Evolutionary conservation across 108 stramenopile genomes (phyloP), one percentile per base, ranked within the genome.

Genomic region (Pseudonitzschia pungens): DNA sequence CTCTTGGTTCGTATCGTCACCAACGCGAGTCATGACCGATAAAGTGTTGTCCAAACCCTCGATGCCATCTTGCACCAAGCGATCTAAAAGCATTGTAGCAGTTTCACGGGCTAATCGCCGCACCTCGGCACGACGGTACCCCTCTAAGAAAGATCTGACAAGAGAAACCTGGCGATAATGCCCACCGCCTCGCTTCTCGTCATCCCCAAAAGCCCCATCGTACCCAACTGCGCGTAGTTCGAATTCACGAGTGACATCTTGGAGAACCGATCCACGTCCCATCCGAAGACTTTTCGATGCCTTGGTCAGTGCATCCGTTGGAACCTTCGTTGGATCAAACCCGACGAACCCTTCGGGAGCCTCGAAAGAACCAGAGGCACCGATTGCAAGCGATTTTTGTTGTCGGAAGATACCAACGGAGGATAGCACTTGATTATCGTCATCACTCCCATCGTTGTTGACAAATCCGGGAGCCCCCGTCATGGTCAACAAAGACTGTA

Each of bases 391-490:
- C 43, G 33, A 54, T 51, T 22, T 58, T 57, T 58, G 41, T 60
- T 60, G 63, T n/a, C 65, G 51, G 21, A 76, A 59, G 29, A 77
- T 72, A 54, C 83, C 68, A 26, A 65, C 60, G 69, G 79, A 58
- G 45, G 36, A 56, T 0, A 54, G 14, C 45, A 70, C 60, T 33
- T 77, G 70, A 33, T 77, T 69, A 41, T 73, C 68, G n/a, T 75
- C 77, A 15, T 71, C 70, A 28, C 20, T 40, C n/a, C 60, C 60
- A 33, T 88, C 77, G 41, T 81, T 81, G 36, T 81, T 80, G 5
- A 41, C 60, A 80, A 92, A 95, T 28, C 84, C 94, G 4, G 94
- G 91, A 16, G 90, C 89, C 27, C 94, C 94, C 15, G 94, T 89
- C 59, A 87, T 87, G 58, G 86, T 76, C 50, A 95, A 67, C 32